Evolutionary conservation across 1,284 basidiomycete genomes (phyloP).

Genomic region (Trichosporon asahii): DNA sequence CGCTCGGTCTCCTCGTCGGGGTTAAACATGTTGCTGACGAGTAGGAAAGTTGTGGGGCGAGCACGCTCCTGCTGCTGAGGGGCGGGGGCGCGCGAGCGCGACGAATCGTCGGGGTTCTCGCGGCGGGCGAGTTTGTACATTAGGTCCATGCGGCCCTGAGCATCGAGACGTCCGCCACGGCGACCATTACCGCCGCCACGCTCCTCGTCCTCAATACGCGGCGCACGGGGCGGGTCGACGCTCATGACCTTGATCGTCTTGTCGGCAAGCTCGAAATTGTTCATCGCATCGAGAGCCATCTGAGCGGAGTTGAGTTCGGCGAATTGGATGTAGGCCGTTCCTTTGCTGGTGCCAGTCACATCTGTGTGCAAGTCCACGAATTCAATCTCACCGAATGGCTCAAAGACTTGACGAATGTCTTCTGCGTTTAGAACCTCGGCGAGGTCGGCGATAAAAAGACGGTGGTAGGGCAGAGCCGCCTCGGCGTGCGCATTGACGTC

Average conservation of each 20-base stretch:
- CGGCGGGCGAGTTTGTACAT: conserved; percentile 96
- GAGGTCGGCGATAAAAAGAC: conserved; percentile 93
- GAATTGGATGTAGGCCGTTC: conserved; percentile 98
- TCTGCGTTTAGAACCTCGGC: conserved; percentile 94
- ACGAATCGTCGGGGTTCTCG: conserved; percentile 26
- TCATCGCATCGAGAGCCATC: conserved; percentile 97
- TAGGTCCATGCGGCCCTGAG: conserved; percentile 90
- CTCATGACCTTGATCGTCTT: conserved; percentile 83
- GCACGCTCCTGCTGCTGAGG: conserved; percentile 59
- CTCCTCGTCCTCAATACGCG: conserved; percentile 11
- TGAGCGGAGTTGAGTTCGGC: conserved; percentile 84
- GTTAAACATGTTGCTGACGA: conserved; percentile 94
- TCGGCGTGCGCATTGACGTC: conserved; percentile 49
- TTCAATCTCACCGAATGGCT: conserved; percentile 94
- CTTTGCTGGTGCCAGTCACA: conserved; percentile 60
- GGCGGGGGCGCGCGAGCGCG: neutral
- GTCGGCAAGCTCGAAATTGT: conserved; percentile 94
- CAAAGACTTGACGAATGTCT: conserved; percentile 97
- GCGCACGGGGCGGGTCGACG: conserved; percentile 68
- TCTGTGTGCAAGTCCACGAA: conserved; percentile 97
- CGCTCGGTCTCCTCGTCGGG: conserved; percentile 95
- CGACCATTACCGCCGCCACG: conserved; percentile 22
- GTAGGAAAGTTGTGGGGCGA: conserved; percentile 67
- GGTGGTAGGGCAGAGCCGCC: conserved; percentile 56
- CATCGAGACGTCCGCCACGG: conserved; percentile 75